Base-by-base conservation (phyloP, 257 asterid genomes). In the Solanum clarkiae region DNA sequence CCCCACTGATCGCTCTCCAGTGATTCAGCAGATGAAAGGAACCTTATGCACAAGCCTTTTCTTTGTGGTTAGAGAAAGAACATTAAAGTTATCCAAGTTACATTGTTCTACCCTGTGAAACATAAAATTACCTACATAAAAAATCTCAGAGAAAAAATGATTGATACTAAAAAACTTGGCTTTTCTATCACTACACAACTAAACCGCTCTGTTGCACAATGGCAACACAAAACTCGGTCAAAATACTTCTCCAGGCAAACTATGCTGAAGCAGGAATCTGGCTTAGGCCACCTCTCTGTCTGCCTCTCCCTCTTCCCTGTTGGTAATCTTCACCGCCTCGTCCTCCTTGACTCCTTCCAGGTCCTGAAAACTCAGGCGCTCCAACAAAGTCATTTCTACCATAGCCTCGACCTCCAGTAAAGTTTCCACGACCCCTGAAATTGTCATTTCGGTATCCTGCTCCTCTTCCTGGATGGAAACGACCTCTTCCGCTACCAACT, bases 401-500 rank as follows among this genome's bases (percentile, higher is more conserved):
- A 60, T 92, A 93, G 26, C 90, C 89, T 47, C 92, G 81, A 72
- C 92, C 91, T 59, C 88, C 90, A 45, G 81, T 86, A 32, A 88
- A 92, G 84, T 90, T 93, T 62, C 94, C 93, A 69, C 92, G 94
- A 40, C 92, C 91, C 81, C 97, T 90, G 87, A 87, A 92, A 84
- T 83, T 84, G 40, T 95, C 98, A 54, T 80, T 89, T 66, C 93
- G 93, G 80, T 82, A 95, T 53, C 97, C 93, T 66, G 74, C 74
- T 70, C 95, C 94, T 17, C 94, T 91, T 14, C 91, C 89, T 7
- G 89, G 63, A 85, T 89, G 77, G 53, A 90, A 93, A 80, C 94
- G 95, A 56, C 92, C 97, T 87, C 94, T 90, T 81, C 94, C 91
- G 72, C 87, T 85, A n/a, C 94, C 97, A 88, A 89, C 95, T 94